A percentile compares a stretch with the other conserved stretches of the same genome.
phyloP scores from a whole-genome alignment of 495 filamentous ascomycete genomes.

The Lasiosphaeria miniovina region DNA sequence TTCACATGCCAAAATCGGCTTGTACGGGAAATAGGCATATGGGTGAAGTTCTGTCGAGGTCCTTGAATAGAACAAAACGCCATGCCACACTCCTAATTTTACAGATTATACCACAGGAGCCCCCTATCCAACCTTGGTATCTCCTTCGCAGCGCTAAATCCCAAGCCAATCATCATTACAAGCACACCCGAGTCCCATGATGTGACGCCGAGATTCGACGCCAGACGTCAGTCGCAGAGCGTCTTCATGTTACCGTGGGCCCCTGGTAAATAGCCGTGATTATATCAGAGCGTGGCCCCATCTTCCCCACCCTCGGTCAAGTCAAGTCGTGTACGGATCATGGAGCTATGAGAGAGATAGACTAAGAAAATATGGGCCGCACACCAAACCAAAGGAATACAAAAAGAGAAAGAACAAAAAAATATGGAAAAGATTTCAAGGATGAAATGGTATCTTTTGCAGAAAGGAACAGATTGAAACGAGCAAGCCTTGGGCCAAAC shows the following conservation, averaged over 20 bases:
- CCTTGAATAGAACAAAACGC: no score
- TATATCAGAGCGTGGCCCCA: not conserved
- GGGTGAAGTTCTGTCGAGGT: no score
- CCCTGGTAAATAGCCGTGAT: not conserved
- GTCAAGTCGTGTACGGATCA: conserved; percentile 5
- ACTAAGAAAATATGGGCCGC: conserved; percentile 1
- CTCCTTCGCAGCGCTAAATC: conserved; percentile 5
- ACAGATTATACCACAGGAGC: conserved; percentile 12
- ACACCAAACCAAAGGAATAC: not conserved
- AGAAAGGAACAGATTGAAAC: conserved; percentile 10
- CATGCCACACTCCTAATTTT: conserved; percentile 8
- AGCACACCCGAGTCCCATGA: not conserved
- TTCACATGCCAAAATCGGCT: no score
- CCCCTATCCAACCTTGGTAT: conserved; percentile 10
- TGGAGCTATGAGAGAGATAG: not conserved
- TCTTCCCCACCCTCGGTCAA: not conserved
- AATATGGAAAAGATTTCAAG: not conserved
- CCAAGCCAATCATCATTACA: conserved; percentile 7
- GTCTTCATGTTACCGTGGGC: conserved; percentile 4
- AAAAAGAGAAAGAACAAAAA: conserved; percentile 7
- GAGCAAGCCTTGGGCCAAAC: conserved; percentile 17
- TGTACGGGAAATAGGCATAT: no score
- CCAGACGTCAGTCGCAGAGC: conserved; percentile 18
- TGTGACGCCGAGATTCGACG: conserved; percentile 5
- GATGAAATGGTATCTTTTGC: conserved; percentile 13